A percentile compares a stretch with the other conserved stretches of the same genome.
Conservation (phyloP, 139 green algal species). For the Micromonas commoda region DNA sequence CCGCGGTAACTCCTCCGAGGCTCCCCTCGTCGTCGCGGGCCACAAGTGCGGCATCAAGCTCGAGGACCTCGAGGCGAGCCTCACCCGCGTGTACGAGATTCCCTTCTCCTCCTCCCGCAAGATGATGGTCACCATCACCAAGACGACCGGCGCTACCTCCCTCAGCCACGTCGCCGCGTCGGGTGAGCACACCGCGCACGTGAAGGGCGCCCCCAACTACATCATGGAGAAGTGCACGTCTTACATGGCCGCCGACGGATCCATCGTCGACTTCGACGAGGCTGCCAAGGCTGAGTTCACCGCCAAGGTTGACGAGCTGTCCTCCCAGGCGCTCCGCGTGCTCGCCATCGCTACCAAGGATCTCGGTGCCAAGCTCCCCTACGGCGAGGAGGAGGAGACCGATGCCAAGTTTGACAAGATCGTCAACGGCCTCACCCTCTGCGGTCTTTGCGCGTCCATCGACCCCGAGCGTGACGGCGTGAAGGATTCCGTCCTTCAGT, state of each 20-base stretch:
- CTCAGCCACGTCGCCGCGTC: neutral
- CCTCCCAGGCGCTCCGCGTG: conserved; percentile 7
- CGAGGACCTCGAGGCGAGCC: conserved; percentile 10
- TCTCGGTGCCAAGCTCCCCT: neutral
- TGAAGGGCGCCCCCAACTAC: conserved; percentile 30
- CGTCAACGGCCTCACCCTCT: conserved; percentile 20
- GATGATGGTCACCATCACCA: conserved; percentile 29
- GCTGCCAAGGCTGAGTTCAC: neutral
- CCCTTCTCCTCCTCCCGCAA: conserved; percentile 27
- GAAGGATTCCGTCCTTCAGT: conserved; percentile 14
- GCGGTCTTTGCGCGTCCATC: conserved; percentile 17
- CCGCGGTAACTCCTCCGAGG: conserved; percentile 20
- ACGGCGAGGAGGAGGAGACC: neutral
- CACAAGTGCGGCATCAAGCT: conserved; percentile 6
- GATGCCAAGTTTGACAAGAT: neutral
- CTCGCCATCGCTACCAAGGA: neutral
- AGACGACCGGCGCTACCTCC: neutral
- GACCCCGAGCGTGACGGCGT: conserved; percentile 27
- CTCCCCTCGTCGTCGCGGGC: conserved; percentile 18
- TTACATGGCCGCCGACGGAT: conserved; percentile 4
- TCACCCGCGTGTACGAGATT: neutral
- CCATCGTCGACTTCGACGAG: neutral
- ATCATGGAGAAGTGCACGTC: conserved; percentile 26
- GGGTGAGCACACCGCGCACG: conserved; percentile 8
- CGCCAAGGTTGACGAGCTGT: conserved; percentile 11